Percentiles rank a stretch among this genome's conserved stretches.
phyloP scores from a whole-genome alignment of 345 rosid genomes.

The Stellera chamaejasme region DNA sequence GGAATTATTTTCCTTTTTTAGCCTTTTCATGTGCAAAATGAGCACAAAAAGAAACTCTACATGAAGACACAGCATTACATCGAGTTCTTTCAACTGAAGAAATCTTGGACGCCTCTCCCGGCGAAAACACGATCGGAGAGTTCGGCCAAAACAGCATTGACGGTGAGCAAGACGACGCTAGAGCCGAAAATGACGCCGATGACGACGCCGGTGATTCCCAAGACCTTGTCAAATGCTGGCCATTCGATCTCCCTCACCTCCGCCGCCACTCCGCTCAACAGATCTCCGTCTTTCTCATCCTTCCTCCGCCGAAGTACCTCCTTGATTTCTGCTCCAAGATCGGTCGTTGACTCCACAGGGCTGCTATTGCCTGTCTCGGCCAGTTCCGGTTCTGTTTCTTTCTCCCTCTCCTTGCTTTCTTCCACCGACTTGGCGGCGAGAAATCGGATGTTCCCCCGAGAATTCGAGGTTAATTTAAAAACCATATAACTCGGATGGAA shows the following conservation, averaged over 20 bases:
- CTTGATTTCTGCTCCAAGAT: constrained; percentile 68
- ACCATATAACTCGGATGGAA: constrained; percentile 3
- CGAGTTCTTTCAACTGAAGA: constrained; percentile 37
- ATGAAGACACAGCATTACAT: constrained; percentile 16
- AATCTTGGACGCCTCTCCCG: constrained; percentile 84
- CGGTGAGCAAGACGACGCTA: constrained; percentile 75
- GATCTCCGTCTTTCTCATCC: constrained; percentile 32
- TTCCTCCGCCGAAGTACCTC: constrained; percentile 65
- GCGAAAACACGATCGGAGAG: constrained; percentile 72
- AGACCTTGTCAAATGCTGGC: constrained; percentile 79
- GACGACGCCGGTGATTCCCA: constrained; percentile 85
- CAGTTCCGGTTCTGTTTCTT: constrained; percentile 18
- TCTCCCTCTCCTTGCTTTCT: constrained; percentile 44
- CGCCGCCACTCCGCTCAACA: constrained; percentile 68
- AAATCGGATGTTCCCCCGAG: constrained; percentile 6
- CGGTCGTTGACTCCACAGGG: constrained; percentile 21
- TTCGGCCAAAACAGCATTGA: constrained; percentile 85
- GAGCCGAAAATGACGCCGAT: constrained; percentile 94
- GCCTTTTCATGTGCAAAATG: too few species aligned
- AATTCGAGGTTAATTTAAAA: neutral
- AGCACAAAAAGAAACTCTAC: neutral
- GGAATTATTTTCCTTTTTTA: too few species aligned
- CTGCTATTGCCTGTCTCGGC: constrained; percentile 11
- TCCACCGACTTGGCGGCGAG: constrained; percentile 35
- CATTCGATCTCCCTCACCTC: constrained; percentile 89